A percentile compares a stretch with the other conserved stretches of the same genome.
These are phyloP conservation scores for Pseudogymnoascus sp. DNA, from an alignment of 2,329 filamentous ascomycete genomes.

Conservation along the genomic window DNA sequence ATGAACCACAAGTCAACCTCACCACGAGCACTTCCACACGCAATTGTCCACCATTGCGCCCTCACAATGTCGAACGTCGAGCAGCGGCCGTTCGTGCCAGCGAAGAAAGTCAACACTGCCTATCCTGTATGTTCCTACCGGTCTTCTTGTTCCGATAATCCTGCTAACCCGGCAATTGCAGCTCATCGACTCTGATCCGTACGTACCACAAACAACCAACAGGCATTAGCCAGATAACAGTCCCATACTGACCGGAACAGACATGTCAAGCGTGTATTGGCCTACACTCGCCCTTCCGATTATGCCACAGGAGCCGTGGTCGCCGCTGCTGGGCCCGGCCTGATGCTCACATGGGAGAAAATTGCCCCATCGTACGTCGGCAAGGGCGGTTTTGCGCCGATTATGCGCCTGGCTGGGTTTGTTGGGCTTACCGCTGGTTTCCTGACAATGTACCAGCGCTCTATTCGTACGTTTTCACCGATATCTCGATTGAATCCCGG, in stretches of 20 bases:
- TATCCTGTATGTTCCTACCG: slow-evolving; percentile 63
- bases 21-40: not conserved
- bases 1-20: slow-evolving; percentile 6
- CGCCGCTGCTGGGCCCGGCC: slow-evolving; percentile 62
- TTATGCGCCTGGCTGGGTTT: slow-evolving; percentile 69
- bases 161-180: slow-evolving; percentile 38
- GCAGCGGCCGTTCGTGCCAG: slow-evolving; percentile 51
- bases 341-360: slow-evolving; percentile 73
- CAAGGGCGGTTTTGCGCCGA: slow-evolving; percentile 70
- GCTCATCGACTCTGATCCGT: slow-evolving; percentile 99
- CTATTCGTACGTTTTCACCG: slow-evolving; percentile 59
- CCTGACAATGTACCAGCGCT: slow-evolving; percentile 76
- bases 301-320: slow-evolving; percentile 63
- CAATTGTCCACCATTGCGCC: slow-evolving; percentile 16
- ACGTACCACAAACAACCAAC: slow-evolving; percentile 36
- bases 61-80: slow-evolving; percentile 29
- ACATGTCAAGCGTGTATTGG: slow-evolving; percentile 82
- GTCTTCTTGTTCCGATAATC: slow-evolving; percentile 8
- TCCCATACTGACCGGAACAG: slow-evolving; percentile 39
- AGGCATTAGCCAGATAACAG: not conserved
- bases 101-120: slow-evolving; percentile 72
- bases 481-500: not conserved
- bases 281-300: slow-evolving; percentile 80
- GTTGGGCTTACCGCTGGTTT: slow-evolving; percentile 73
- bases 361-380: slow-evolving; percentile 79